Percentiles rank a stretch among this genome's conserved stretches.
Evolutionary conservation across 768 basidiomycete species (phyloP).

Genomic region (Lentinus brumalis): DNA sequence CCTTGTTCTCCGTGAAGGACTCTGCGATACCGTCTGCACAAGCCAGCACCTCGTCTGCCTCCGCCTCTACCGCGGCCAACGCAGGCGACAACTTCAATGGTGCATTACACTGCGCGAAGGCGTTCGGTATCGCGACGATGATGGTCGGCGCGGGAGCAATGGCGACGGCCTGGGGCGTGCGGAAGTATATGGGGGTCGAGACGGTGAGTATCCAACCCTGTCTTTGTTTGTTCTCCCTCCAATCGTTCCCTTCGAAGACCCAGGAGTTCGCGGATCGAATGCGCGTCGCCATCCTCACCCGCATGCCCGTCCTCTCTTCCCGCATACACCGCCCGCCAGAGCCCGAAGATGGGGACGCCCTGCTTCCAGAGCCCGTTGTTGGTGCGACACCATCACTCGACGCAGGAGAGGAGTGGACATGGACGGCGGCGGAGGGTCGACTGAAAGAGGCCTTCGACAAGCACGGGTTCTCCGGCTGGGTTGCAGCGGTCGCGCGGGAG

Average conservation of each 20-base stretch:
- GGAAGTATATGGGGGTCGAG: slow-evolving; percentile 53
- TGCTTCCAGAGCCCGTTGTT: not conserved
- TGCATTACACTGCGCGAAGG: slow-evolving; percentile 58
- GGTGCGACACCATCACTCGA: not conserved
- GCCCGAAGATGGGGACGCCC: slow-evolving; percentile 20
- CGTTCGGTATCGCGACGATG: slow-evolving; percentile 65
- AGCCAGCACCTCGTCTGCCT: not conserved
- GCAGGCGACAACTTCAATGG: slow-evolving; percentile 46
- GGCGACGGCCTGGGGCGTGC: slow-evolving; percentile 49
- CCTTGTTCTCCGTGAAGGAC: not conserved
- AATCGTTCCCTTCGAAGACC: slow-evolving; percentile 38
- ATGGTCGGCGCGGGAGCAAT: slow-evolving; percentile 53
- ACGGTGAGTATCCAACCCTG: slow-evolving; percentile 45
- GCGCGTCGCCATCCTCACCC: slow-evolving; percentile 48
- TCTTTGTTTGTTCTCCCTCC: not conserved
- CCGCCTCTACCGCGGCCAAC: not conserved
- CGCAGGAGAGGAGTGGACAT: slow-evolving; percentile 43
- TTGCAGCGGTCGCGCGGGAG: slow-evolving; percentile 53
- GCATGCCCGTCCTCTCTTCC: slow-evolving; percentile 51
- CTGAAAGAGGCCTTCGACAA: slow-evolving; percentile 57
- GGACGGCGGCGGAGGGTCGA: slow-evolving; percentile 55
- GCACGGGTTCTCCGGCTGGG: slow-evolving; percentile 60
- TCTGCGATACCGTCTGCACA: not conserved
- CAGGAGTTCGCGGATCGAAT: slow-evolving; percentile 61
- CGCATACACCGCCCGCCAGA: slow-evolving; percentile 52